Conservation (phyloP, 345 rosid species). For the Aquilaria yunnanensis region DNA sequence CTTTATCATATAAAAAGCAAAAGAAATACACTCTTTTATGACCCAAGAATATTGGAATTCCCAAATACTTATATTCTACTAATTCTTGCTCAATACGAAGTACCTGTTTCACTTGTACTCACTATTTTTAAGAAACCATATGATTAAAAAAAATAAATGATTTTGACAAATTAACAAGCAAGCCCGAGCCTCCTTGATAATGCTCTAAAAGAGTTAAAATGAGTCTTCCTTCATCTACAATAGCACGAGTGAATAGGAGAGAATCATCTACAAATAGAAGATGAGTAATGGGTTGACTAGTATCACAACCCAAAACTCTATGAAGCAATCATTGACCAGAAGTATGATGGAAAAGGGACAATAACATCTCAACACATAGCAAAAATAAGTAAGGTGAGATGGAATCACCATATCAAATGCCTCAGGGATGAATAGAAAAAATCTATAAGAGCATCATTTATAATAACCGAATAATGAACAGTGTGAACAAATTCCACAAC, state of each 20-base stretch:
- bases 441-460: neutral
- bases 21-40: neutral
- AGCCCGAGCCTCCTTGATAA: neutral
- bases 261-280: neutral
- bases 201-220: neutral
- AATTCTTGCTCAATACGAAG: no score
- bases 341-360: neutral
- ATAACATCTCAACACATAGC: no score
- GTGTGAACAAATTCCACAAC: neutral
- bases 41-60: neutral
- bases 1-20: neutral
- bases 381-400: neutral
- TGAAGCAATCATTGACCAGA: neutral
- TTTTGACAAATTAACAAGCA: no score
- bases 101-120: neutral
- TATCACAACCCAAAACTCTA: neutral
- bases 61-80: neutral
- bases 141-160: neutral
- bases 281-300: neutral
- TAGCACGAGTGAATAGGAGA: neutral
- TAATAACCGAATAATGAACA: neutral
- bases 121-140: neutral
- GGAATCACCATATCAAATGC: neutral
- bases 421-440: neutral
- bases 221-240: neutral